phyloP scores from a whole-genome alignment of 73 alveolate species.

The Tetrahymena elliotti region DNA sequence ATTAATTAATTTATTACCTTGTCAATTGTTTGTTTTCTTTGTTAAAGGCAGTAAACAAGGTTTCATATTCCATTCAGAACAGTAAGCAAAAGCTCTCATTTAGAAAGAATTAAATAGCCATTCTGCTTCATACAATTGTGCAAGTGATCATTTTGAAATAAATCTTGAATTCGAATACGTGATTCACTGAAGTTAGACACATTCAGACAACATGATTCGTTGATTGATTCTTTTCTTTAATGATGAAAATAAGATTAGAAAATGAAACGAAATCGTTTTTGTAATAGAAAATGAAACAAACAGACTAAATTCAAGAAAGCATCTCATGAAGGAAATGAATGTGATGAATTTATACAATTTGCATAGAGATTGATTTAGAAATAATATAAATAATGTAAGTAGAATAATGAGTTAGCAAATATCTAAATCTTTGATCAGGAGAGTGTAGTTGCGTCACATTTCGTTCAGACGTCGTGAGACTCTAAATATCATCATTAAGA shows the following conservation, averaged over 20 bases:
- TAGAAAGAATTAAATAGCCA: too few relatives aligned
- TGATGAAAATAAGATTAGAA: not conserved
- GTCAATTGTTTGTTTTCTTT: too few relatives aligned
- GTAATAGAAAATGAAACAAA: not conserved
- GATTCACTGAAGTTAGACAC: too few relatives aligned
- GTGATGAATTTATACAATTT: not conserved
- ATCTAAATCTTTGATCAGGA: not conserved
- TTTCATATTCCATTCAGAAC: too few relatives aligned
- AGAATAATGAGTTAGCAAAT: not conserved
- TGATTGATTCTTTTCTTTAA: not conserved
- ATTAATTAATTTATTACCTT: not conserved
- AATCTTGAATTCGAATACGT: not conserved
- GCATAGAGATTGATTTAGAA: not conserved
- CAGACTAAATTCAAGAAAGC: not conserved
- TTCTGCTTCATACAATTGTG: too few relatives aligned
- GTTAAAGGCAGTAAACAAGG: not conserved
- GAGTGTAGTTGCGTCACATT: not conserved
- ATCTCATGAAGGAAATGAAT: not conserved
- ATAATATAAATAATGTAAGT: not conserved
- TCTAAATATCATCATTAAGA: not conserved
- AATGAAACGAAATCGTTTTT: not conserved
- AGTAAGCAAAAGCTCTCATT: too few relatives aligned
- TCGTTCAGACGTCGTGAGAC: not conserved
- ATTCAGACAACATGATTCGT: not conserved
- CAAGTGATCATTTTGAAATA: not conserved